Percentiles rank a stretch among this genome's conserved stretches.
Evolutionary conservation across 352 stramenopile species (phyloP).

Genomic region (Thalassiosira tumida): DNA sequence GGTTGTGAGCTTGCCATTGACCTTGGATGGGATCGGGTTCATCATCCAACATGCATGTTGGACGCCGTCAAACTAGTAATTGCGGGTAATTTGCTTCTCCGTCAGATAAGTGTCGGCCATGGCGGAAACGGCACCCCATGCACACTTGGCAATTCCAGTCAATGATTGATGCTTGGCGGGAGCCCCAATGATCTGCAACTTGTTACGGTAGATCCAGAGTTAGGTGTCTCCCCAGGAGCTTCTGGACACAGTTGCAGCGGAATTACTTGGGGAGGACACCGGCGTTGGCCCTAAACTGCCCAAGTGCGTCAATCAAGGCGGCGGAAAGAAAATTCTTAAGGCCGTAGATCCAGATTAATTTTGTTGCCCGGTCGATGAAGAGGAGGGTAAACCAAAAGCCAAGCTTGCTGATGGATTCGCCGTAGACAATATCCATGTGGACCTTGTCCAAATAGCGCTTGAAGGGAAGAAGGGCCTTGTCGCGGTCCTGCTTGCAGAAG

Average conservation of each 20-base stretch:
- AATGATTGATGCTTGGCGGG: conserved; percentile 30
- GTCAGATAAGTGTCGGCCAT: conserved; percentile 57
- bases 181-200: conserved; percentile 19
- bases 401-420: conserved; percentile 14
- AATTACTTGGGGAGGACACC: conserved; percentile 23
- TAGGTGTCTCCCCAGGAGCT: conserved; percentile 29
- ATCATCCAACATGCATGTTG: conserved; percentile 39
- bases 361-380: conserved; percentile 51
- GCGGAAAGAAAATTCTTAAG: conserved; percentile 3
- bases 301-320: conserved; percentile 29
- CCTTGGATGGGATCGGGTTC: conserved; percentile 42
- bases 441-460: conserved; percentile 20
- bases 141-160: conserved; percentile 35
- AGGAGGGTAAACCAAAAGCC: conserved; percentile 38
- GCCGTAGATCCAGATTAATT: conserved; percentile 55
- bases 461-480: background rate
- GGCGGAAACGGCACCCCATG: conserved; percentile 44
- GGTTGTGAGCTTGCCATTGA: conserved; percentile 11
- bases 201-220: conserved; percentile 3
- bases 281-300: conserved; percentile 21
- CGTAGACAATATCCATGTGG: conserved; percentile 65
- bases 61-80: conserved; percentile 44
- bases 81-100: conserved; percentile 47
- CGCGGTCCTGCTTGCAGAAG: conserved; percentile 20
- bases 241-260: conserved; percentile 39